Conservation (phyloP, 139 green algal species). For the Volvox reticuliferus region DNA sequence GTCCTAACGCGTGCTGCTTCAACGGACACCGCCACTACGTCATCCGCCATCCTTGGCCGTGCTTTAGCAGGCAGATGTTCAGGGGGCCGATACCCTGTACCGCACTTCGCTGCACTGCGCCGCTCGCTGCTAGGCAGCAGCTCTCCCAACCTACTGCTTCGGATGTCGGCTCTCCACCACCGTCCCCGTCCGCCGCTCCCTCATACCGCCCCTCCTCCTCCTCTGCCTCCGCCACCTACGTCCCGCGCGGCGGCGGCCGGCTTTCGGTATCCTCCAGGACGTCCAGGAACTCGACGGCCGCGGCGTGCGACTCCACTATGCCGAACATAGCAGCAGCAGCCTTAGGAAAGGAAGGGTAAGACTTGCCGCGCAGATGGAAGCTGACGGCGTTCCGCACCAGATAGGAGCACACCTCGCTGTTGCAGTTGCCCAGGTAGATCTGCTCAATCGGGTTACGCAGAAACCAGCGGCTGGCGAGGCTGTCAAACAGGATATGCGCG, state of each 20-base stretch:
- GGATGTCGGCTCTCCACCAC: no score
- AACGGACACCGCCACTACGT: no score
- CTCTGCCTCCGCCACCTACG: not conserved
- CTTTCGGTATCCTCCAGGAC: not conserved
- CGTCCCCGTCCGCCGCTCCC: no score
- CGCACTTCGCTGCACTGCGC: no score
- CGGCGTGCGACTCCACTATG: not conserved
- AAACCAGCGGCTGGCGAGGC: not conserved
- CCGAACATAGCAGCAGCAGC: conserved; percentile 27
- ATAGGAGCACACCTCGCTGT: not conserved
- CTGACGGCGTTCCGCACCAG: not conserved
- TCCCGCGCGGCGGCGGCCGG: not conserved
- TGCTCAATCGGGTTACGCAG: conserved; percentile 12
- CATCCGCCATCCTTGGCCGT: no score
- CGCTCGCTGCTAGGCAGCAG: no score
- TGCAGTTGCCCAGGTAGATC: conserved; percentile 8
- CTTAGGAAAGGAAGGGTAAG: not conserved
- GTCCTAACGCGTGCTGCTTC: no score
- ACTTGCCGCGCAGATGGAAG: conserved; percentile 35
- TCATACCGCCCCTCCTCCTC: no score
- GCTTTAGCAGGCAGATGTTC: no score
- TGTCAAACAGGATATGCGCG: conserved; percentile 31
- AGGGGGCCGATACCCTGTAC: no score
- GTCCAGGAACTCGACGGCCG: conserved; percentile 7
- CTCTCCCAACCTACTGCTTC: no score